A percentile compares a stretch with the other conserved stretches of the same genome.
Conservation (phyloP, 345 rosid species). For the Citrus inodora region DNA sequence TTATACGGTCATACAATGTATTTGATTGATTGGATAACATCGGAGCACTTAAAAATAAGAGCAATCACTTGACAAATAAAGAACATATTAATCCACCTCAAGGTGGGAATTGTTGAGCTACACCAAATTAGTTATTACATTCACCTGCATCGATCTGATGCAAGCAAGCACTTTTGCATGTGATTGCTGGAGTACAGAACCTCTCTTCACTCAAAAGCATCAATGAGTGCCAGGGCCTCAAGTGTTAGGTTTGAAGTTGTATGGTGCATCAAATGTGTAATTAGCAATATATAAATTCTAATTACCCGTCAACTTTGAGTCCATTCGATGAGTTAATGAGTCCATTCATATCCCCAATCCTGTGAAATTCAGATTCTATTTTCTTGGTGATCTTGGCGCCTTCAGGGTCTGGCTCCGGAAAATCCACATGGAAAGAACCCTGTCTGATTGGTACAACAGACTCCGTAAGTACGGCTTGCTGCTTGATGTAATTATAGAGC, state of each 20-base stretch:
- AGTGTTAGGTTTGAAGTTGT: slow-evolving; percentile 4
- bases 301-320: slow-evolving; percentile 32
- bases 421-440: slow-evolving; percentile 75
- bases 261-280: not conserved
- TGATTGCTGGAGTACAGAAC: slow-evolving; percentile 13
- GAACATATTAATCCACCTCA: slow-evolving; percentile 12
- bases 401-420: slow-evolving; percentile 58
- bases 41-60: not conserved
- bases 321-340: slow-evolving; percentile 29
- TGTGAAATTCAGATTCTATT: slow-evolving; percentile 72
- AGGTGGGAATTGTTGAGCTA: slow-evolving; percentile 17
- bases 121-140: slow-evolving; percentile 20
- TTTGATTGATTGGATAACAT: not conserved
- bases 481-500: slow-evolving; percentile 68
- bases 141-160: slow-evolving; percentile 45
- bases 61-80: not conserved
- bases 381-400: slow-evolving; percentile 55
- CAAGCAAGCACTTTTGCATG: slow-evolving; percentile 22
- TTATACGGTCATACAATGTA: not conserved
- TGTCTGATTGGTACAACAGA: slow-evolving; percentile 47
- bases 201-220: slow-evolving; percentile 17
- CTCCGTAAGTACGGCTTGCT: slow-evolving; percentile 37
- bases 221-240: slow-evolving; percentile 10
- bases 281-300: slow-evolving; percentile 24
- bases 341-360: slow-evolving; percentile 45